Evolutionary conservation across 352 stramenopile species (phyloP).

Genomic region (Proteromonas lacertae): DNA sequence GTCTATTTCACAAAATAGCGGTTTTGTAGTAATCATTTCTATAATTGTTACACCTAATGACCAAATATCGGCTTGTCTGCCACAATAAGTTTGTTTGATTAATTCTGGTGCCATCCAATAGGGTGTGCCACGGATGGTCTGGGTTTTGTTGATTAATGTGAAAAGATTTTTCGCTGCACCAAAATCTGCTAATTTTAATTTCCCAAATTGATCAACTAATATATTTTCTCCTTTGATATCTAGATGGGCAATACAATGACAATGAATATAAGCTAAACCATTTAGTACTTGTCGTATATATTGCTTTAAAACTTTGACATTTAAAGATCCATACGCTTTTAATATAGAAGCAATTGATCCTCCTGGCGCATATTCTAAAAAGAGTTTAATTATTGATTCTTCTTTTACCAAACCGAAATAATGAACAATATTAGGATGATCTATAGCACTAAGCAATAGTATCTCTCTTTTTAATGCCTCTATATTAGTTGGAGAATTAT

Average conservation of each 20-base stretch:
- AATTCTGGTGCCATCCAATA: constrained; percentile 66
- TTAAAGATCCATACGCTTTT: no score
- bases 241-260: no score
- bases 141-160: constrained; percentile 1
- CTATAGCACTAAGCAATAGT: no score
- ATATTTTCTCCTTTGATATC: constrained; percentile 1
- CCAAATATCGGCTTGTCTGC: constrained; percentile 10
- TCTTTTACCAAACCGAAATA: constrained; percentile 1
- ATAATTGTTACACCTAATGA: constrained; percentile 12
- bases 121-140: constrained; percentile 33
- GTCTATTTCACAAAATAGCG: no score
- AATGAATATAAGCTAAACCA: no score
- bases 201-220: background rate
- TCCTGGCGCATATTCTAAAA: constrained; percentile 2
- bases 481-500: no score
- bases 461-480: no score
- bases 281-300: no score
- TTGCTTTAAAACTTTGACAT: no score
- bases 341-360: no score
- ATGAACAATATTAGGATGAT: constrained; percentile 4
- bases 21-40: constrained; percentile 8
- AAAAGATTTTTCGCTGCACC: background rate
- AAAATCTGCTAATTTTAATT: background rate
- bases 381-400: background rate
- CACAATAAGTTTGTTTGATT: constrained; percentile 21